A percentile compares a stretch with the other conserved stretches of the same genome.
Evolutionary conservation across 345 rosid species (phyloP).

Genomic region (Iberis pinnata): DNA sequence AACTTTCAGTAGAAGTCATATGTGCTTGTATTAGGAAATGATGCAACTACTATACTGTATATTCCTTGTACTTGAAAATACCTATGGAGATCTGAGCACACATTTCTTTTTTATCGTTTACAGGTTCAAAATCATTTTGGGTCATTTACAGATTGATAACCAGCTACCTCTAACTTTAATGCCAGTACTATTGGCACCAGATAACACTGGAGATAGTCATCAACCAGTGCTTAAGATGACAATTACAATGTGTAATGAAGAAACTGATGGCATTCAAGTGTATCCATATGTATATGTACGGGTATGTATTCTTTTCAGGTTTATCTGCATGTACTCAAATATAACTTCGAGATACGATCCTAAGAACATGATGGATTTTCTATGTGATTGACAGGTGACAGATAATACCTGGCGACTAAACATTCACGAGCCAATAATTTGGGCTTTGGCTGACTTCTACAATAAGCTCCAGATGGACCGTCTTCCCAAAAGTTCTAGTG

Average conservation of each 20-base stretch:
- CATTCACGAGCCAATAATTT: conserved; percentile 93
- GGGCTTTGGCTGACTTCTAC: conserved; percentile 81
- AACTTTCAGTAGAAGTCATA: conserved; percentile 2
- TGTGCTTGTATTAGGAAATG: background rate
- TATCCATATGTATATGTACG: conserved; percentile 81
- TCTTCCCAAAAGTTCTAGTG: conserved; percentile 62
- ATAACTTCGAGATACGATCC: conserved; percentile 8
- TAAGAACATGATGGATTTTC: conserved; percentile 15
- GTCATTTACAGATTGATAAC: conserved; percentile 84
- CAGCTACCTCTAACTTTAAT: conserved; percentile 88
- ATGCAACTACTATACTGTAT: conserved; percentile 5
- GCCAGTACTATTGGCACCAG: conserved; percentile 93
- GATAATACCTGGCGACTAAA: conserved; percentile 82
- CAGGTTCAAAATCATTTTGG: conserved; percentile 94
- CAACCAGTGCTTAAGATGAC: conserved; percentile 96
- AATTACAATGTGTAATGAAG: conserved; percentile 66
- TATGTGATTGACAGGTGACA: conserved; percentile 51
- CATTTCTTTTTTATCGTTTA: conserved; percentile 23
- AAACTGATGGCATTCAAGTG: conserved; percentile 66
- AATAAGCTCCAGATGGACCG: conserved; percentile 73
- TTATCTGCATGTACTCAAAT: conserved; percentile 9
- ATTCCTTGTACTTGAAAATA: background rate
- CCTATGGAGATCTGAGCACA: conserved; percentile 5
- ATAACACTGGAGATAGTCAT: conserved; percentile 53
- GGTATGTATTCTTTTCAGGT: conserved; percentile 43